Conservation (phyloP, 306 rosid species). For the Sophora flavescens region DNA sequence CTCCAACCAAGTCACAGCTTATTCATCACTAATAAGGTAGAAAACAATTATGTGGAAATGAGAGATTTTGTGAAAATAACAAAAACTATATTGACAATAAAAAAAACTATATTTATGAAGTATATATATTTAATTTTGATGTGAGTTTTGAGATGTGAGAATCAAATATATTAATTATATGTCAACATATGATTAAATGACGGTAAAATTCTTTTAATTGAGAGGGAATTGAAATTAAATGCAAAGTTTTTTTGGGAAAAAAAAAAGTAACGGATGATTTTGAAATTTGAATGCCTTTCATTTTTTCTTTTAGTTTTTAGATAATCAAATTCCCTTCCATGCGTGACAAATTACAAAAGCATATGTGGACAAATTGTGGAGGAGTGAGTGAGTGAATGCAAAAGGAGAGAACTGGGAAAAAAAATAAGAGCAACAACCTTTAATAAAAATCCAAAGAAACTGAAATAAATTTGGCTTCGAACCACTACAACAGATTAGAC, state of each 20-base stretch:
- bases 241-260: background rate
- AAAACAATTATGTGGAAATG: conserved; percentile 2
- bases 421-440: too few species aligned
- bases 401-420: background rate
- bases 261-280: conserved; percentile 11
- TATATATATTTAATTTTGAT: too few species aligned
- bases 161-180: too few species aligned
- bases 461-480: background rate
- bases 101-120: background rate
- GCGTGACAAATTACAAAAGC: background rate
- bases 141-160: too few species aligned
- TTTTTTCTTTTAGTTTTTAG: too few species aligned
- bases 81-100: background rate
- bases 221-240: too few species aligned
- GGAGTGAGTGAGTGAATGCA: background rate
- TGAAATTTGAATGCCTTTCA: too few species aligned
- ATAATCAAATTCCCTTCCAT: background rate
- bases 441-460: background rate
- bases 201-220: too few species aligned
- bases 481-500: too few species aligned
- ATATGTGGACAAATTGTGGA: background rate
- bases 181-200: too few species aligned
- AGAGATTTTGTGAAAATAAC: background rate
- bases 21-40: background rate
- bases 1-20: conserved; percentile 31